Conservation (phyloP, 129 eudicot species). For the Lactuca sativa region DNA sequence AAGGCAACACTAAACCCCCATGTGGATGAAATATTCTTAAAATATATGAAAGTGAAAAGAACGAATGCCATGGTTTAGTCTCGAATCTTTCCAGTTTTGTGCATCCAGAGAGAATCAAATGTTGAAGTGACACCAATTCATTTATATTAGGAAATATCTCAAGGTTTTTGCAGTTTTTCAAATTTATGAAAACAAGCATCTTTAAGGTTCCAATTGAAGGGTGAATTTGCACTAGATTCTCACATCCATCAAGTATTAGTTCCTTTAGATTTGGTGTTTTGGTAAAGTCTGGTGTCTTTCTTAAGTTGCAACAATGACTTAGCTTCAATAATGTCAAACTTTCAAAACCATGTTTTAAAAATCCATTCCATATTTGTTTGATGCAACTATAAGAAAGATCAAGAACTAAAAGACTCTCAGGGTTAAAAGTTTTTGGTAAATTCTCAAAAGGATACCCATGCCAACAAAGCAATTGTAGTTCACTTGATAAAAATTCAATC, state of each 20-base stretch:
- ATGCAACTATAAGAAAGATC: slow-evolving; percentile 45
- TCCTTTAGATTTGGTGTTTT: slow-evolving; percentile 34
- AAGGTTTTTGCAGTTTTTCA: slow-evolving; percentile 36
- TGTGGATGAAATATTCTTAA: slow-evolving; percentile 2
- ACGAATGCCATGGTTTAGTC: slow-evolving; percentile 18
- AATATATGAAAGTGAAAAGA: slow-evolving; percentile 9
- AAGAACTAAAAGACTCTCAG: slow-evolving; percentile 40
- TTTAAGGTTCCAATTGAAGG: slow-evolving; percentile 29
- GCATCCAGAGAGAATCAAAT: slow-evolving; percentile 54
- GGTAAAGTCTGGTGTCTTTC: slow-evolving; percentile 35
- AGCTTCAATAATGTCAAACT: slow-evolving; percentile 32
- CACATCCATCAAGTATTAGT: slow-evolving; percentile 36
- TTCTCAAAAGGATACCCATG: slow-evolving; percentile 32
- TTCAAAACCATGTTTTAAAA: slow-evolving; percentile 27
- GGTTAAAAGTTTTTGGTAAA: slow-evolving; percentile 30
- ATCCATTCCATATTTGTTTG: slow-evolving; percentile 36
- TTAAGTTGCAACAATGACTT: slow-evolving; percentile 31
- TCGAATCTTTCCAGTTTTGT: slow-evolving; percentile 33
- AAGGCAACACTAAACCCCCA: slow-evolving; percentile 25
- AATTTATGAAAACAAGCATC: slow-evolving; percentile 25
- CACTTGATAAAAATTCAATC: slow-evolving; percentile 31
- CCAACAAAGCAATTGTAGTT: slow-evolving; percentile 40
- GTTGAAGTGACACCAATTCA: slow-evolving; percentile 28
- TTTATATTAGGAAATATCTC: slow-evolving; percentile 28
- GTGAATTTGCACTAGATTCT: slow-evolving; percentile 25